These are phyloP conservation scores for Globisporangium ultimum DNA, from an alignment of 352 stramenopile genomes.

Conservation along the genomic window DNA sequence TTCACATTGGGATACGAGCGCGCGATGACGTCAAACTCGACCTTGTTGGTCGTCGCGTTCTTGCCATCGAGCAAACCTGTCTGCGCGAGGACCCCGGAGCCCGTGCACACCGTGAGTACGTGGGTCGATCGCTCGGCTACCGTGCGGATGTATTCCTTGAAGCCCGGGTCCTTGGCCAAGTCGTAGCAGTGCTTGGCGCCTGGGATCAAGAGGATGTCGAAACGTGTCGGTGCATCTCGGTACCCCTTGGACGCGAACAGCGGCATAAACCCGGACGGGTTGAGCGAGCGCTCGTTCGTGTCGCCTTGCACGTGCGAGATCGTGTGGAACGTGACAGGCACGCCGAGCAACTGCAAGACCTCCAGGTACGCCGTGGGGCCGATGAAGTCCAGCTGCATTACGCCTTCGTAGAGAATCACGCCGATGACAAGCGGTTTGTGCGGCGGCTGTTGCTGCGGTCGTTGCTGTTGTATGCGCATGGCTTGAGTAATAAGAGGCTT, in stretches of 20 bases:
- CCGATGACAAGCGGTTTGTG: conserved; percentile 27
- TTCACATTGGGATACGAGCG: conserved; percentile 26
- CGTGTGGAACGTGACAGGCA: conserved; percentile 29
- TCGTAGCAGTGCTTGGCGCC: conserved; percentile 25
- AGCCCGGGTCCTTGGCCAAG: conserved; percentile 32
- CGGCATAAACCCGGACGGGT: conserved; percentile 12
- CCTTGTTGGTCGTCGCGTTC: conserved; percentile 65
- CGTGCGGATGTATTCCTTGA: conserved; percentile 35
- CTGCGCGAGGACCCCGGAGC: conserved; percentile 36
- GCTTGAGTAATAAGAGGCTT: no score
- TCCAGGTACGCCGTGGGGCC: conserved; percentile 47
- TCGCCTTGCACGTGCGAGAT: conserved; percentile 10
- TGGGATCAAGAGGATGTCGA: conserved; percentile 47
- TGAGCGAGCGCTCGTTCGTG: no score
- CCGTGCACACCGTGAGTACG: conserved; percentile 60
- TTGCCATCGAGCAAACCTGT: conserved; percentile 41
- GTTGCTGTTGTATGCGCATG: no score
- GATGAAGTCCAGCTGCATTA: conserved; percentile 51
- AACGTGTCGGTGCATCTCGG: conserved; percentile 15
- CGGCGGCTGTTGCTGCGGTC: no score
- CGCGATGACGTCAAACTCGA: conserved; percentile 35
- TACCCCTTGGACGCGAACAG: conserved; percentile 34
- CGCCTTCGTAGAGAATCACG: conserved; percentile 44
- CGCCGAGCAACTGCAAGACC: conserved; percentile 30
- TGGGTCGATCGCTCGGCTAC: conserved; percentile 23